These are phyloP conservation scores for Effrenium voratum DNA, from an alignment of 73 alveolate species.

Conservation along the genomic window DNA sequence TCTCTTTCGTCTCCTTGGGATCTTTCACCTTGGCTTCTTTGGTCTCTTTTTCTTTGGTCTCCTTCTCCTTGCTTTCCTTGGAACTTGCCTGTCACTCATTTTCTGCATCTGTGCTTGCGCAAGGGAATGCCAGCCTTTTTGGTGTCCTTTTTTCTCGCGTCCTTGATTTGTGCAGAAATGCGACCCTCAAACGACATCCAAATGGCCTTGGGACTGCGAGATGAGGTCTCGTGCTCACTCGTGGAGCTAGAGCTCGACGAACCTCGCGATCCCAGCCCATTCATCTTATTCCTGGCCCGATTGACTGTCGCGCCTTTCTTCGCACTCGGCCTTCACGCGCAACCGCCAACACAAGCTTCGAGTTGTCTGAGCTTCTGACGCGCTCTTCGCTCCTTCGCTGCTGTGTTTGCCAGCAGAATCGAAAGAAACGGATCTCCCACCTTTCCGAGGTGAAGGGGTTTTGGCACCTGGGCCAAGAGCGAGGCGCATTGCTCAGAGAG, in stretches of 20 bases:
- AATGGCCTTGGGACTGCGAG: background rate
- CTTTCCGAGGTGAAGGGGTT: background rate
- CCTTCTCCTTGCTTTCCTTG: background rate
- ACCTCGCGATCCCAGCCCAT: background rate
- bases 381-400: background rate
- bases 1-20: background rate
- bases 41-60: background rate
- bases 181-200: background rate
- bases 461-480: background rate
- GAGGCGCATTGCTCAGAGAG: background rate
- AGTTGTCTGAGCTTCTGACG: background rate
- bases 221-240: background rate
- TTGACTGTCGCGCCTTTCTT: background rate
- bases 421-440: background rate
- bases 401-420: background rate
- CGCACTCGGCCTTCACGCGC: background rate
- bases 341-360: background rate
- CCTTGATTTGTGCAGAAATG: no score
- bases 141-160: no score
- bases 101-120: no score
- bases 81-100: no score
- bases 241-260: background rate
- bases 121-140: no score
- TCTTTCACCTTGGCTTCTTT: background rate
- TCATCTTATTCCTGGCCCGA: background rate